Evolutionary conservation across 352 stramenopile species (phyloP).

Genomic region (Phytophthora brassicae): DNA sequence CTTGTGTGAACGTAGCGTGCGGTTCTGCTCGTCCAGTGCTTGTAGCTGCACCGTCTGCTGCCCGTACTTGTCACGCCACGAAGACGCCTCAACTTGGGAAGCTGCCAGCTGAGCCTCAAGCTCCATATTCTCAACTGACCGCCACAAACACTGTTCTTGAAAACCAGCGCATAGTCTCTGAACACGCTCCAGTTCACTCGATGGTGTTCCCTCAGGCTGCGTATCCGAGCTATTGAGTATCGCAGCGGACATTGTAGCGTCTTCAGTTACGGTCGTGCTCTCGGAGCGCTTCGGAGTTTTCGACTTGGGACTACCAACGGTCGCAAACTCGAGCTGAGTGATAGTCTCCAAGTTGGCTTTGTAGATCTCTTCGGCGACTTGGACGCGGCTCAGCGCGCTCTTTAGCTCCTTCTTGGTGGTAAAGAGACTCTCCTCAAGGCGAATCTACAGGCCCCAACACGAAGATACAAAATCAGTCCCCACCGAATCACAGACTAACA

Average conservation of each 20-base stretch:
- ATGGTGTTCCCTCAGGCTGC: conserved; percentile 16
- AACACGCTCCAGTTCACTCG: conserved; percentile 43
- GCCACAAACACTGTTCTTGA: conserved; percentile 79
- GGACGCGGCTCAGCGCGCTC: conserved; percentile 35
- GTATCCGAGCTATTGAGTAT: conserved; percentile 4
- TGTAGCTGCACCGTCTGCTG: conserved; percentile 23
- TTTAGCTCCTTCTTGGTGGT: conserved; percentile 41
- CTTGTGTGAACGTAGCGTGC: conserved; percentile 56
- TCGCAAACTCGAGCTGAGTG: conserved; percentile 43
- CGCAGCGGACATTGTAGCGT: conserved; percentile 1
- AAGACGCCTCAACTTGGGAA: conserved; percentile 28
- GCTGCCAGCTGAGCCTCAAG: conserved; percentile 48
- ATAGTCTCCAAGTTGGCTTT: conserved; percentile 72
- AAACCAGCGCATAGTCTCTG: conserved; percentile 61
- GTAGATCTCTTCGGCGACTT: conserved; percentile 61
- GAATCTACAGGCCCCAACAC: conserved; percentile 14
- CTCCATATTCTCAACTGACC: conserved; percentile 65
- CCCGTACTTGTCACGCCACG: conserved; percentile 32
- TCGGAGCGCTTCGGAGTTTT: conserved; percentile 4
- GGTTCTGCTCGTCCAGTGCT: conserved; percentile 32
- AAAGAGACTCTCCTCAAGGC: conserved; percentile 38
- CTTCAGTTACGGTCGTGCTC: neutral
- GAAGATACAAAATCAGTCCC: neutral
- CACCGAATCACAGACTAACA: neutral
- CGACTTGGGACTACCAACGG: neutral